Percentiles rank a stretch among this genome's conserved stretches.
Conservation (phyloP, 768 basidiomycete species). For the Suillus cothurnatus region DNA sequence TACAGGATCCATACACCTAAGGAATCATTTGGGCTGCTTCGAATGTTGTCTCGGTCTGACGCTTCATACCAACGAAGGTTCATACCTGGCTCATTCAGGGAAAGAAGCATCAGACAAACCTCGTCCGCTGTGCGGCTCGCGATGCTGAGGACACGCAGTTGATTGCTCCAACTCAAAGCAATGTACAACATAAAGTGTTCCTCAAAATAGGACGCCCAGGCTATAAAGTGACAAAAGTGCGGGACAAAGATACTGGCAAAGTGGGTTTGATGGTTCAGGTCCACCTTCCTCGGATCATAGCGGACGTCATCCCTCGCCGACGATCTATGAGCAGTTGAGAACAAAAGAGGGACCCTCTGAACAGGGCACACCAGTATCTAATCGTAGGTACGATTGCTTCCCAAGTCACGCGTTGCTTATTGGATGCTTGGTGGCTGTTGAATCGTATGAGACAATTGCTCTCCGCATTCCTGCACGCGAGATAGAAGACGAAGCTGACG, state of each 20-base stretch:
- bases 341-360: conserved; percentile 92
- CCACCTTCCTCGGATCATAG: conserved; percentile 91
- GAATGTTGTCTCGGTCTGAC: conserved; percentile 98
- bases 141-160: conserved; percentile 94
- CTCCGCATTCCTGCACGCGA: conserved; percentile 97
- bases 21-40: conserved; percentile 96
- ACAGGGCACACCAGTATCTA: conserved; percentile 96
- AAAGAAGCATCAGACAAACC: conserved; percentile 98
- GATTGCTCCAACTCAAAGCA: conserved; percentile 78
- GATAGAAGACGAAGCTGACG: conserved; percentile 93
- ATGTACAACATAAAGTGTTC: conserved; percentile 89
- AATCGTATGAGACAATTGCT: conserved; percentile 99
- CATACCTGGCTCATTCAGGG: conserved; percentile 99
- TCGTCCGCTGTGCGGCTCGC: conserved; percentile 94
- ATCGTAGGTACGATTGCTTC: conserved; percentile 62
- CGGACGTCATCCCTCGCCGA: conserved; percentile 78
- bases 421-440: conserved; percentile 84
- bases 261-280: conserved; percentile 99
- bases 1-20: conserved; percentile 93
- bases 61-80: conserved; percentile 98
- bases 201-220: conserved; percentile 97
- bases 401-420: conserved; percentile 31
- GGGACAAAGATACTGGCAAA: conserved; percentile 86
- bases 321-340: conserved; percentile 99
- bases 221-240: conserved; percentile 95